Evolutionary conservation across 31 red algal genomes (phyloP), one percentile per base, ranked within the genome.

Genomic region (Porphyra umbilicalis): DNA sequence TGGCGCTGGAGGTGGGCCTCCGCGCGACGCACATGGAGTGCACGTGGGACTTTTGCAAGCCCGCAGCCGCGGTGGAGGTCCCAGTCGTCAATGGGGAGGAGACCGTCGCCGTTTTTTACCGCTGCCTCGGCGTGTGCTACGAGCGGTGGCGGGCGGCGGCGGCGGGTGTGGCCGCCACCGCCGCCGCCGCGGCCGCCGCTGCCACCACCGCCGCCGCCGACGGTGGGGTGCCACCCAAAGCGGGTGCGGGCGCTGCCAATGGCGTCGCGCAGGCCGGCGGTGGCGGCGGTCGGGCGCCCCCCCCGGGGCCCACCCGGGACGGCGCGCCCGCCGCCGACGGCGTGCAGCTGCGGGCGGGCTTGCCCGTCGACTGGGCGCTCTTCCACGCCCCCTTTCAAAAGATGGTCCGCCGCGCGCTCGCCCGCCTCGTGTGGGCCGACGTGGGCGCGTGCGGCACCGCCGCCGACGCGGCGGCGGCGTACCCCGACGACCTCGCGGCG

Each of bases 371-470:
- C 34, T 98, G 87, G 82, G 80, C 79, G 75, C 75, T 95, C 7
- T 98, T 98, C 57, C 96, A 98, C 35, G 93, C 96, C 11, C 96
- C 96, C 35, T 98, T 98, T 79, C 92, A 95, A 77, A 98, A 98
- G 83, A 89, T 98, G 96, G 96, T 98, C 37, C 87, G 87, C 40
- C 95, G 93, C 36, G 89, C 88, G 39, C 87, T 98, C 42, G 96
- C 96, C 18, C 84, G 93, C 33, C 83, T 98, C 1, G 67, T 93
- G 39, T 94, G 85, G 39, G 88, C 87, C 83, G 96, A 71, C 57
- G 18, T 71, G 57, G 57, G 20, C 20, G 57, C 57, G 20, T 4
- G 25, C 20, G 11, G 11, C 57, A 20, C 57, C 25, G 57, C 57
- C 57, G 57, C 57, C 57, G 57, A 18, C 57, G 57, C 57, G 25